phyloP scores from a whole-genome alignment of 768 basidiomycete species.

The Boletus tylopilopsis region DNA sequence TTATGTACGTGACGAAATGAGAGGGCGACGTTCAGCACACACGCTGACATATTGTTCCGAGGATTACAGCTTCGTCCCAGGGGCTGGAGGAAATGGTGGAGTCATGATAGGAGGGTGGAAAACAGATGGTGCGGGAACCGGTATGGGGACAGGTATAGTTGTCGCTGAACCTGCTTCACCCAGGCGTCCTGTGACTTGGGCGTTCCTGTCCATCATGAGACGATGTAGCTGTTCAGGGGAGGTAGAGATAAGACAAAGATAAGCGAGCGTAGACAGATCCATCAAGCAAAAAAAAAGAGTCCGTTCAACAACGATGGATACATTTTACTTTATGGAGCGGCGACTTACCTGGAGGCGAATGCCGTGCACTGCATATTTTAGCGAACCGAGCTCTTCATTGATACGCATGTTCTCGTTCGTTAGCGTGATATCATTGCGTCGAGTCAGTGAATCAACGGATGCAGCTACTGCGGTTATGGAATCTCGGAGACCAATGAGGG shows the following conservation, averaged over 20 bases:
- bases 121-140: conserved; percentile 17
- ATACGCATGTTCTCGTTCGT: conserved; percentile 68
- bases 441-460: conserved; percentile 56
- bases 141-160: conserved; percentile 19
- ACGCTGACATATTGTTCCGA: conserved; percentile 1
- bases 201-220: conserved; percentile 75
- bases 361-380: conserved; percentile 69
- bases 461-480: conserved; percentile 58
- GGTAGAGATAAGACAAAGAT: conserved; percentile 13
- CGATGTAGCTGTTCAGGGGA: conserved; percentile 47
- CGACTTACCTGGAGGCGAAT: conserved; percentile 70
- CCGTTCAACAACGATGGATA: neutral
- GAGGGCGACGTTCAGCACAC: neutral
- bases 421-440: conserved; percentile 61
- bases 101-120: conserved; percentile 31
- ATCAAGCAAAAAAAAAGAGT: conserved; percentile 2
- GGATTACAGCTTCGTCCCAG: conserved; percentile 30
- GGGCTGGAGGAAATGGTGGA: conserved; percentile 26
- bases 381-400: conserved; percentile 68
- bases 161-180: conserved; percentile 19
- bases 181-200: conserved; percentile 47
- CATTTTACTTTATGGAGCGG: neutral
- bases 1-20: conserved; percentile 22
- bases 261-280: conserved; percentile 10
- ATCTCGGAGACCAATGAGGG: conserved; percentile 54